These are phyloP conservation scores for Cladorrhinum samala DNA, from an alignment of 495 filamentous ascomycete genomes.

Conservation along the genomic window DNA sequence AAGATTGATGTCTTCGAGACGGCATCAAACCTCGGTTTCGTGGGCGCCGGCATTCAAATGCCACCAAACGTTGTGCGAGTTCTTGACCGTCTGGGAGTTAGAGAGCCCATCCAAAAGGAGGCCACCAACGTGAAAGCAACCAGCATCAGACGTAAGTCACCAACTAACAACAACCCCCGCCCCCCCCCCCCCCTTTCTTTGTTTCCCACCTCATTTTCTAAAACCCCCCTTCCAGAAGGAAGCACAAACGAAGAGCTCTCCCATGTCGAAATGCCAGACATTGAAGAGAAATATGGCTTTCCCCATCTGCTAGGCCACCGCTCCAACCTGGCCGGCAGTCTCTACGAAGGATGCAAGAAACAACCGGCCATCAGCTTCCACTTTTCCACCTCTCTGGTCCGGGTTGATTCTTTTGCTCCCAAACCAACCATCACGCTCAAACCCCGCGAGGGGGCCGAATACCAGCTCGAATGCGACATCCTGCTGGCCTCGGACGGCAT, in stretches of 20 bases:
- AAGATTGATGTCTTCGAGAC: conserved; percentile 67
- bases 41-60: conserved; percentile 77
- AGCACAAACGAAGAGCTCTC: conserved; percentile 61
- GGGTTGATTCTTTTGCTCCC: conserved; percentile 49
- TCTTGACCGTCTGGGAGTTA: conserved; percentile 61
- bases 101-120: conserved; percentile 60
- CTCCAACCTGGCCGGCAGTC: conserved; percentile 58
- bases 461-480: conserved; percentile 57
- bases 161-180: background rate
- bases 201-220: too few species aligned
- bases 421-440: conserved; percentile 50
- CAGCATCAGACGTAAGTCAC: conserved; percentile 36
- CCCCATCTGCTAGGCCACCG: conserved; percentile 77
- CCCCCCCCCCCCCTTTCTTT: conserved; percentile 2
- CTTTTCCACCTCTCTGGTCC: conserved; percentile 51
- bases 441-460: conserved; percentile 51
- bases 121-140: conserved; percentile 44
- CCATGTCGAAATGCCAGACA: conserved; percentile 62
- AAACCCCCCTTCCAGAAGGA: too few species aligned
- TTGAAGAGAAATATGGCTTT: conserved; percentile 61
- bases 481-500: conserved; percentile 70
- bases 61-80: conserved; percentile 76
- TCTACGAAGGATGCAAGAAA: conserved; percentile 61
- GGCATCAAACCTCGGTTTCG: conserved; percentile 69
- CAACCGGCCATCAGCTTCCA: conserved; percentile 64